A percentile compares a stretch with the other conserved stretches of the same genome.
Evolutionary conservation across 2,329 filamentous ascomycete species (phyloP).

Genomic region (Aspergillus caelatus): DNA sequence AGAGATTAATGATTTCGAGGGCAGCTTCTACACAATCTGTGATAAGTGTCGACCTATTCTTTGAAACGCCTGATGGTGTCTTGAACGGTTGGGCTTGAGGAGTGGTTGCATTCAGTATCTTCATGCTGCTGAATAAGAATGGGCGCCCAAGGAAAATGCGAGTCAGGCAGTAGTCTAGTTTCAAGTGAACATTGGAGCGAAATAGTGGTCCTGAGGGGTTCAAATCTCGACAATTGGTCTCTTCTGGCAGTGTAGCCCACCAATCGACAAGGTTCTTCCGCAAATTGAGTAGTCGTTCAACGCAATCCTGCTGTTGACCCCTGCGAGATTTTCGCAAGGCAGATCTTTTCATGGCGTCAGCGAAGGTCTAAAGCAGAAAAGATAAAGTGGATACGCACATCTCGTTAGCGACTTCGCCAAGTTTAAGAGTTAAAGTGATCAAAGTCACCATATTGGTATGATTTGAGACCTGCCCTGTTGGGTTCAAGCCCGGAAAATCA

Average conservation of each 20-base stretch:
- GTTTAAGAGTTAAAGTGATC: constrained; percentile 48
- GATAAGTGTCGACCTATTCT: constrained; percentile 47
- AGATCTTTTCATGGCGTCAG: constrained; percentile 35
- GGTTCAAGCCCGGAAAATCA: constrained; percentile 50
- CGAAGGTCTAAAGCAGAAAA: constrained; percentile 1
- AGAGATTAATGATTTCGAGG: constrained; percentile 54
- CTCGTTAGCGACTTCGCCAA: constrained; percentile 44
- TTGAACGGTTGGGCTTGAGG: constrained; percentile 28
- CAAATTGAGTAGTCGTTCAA: constrained; percentile 42
- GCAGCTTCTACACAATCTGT: constrained; percentile 58
- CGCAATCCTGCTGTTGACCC: constrained; percentile 43
- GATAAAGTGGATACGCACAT: constrained; percentile 33
- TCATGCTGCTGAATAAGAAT: constrained; percentile 52
- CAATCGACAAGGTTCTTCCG: constrained; percentile 45
- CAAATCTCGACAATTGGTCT: constrained; percentile 45
- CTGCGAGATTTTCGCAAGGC: constrained; percentile 43
- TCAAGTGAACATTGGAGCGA: constrained; percentile 55
- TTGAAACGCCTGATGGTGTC: constrained; percentile 34
- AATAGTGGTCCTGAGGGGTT: constrained; percentile 46
- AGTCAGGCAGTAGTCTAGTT: constrained; percentile 57
- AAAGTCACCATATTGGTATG: constrained; percentile 52
- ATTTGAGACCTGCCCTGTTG: constrained; percentile 45
- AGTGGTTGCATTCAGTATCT: constrained; percentile 28
- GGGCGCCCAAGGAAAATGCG: constrained; percentile 58
- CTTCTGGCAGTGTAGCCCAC: constrained; percentile 45